phyloP scores from a whole-genome alignment of 257 asterid genomes.

The Jasminum sambac region DNA sequence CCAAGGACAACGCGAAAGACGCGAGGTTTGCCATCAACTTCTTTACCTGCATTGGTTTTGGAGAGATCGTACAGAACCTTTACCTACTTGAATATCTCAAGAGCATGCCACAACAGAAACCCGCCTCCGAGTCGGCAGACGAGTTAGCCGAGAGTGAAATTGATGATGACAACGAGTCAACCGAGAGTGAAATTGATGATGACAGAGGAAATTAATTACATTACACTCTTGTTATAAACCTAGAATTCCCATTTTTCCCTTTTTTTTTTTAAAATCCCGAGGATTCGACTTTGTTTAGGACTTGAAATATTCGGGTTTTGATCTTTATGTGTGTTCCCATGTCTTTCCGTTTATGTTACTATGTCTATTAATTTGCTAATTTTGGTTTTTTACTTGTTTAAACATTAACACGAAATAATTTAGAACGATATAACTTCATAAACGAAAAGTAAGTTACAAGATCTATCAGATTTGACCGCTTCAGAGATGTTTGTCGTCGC shows the following conservation, averaged over 20 bases:
- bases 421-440: too few relatives aligned
- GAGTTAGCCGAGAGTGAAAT: slow-evolving; percentile 49
- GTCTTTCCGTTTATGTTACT: too few relatives aligned
- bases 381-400: too few relatives aligned
- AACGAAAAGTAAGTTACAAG: too few relatives aligned
- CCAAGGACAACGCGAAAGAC: slow-evolving; percentile 78
- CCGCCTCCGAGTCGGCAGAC: slow-evolving; percentile 48
- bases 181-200: slow-evolving; percentile 50
- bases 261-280: background rate
- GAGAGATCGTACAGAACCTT: slow-evolving; percentile 81
- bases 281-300: too few relatives aligned
- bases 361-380: too few relatives aligned
- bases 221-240: background rate
- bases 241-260: slow-evolving; percentile 3
- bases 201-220: slow-evolving; percentile 24
- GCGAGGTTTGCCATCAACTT: slow-evolving; percentile 81
- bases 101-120: slow-evolving; percentile 84
- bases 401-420: too few relatives aligned
- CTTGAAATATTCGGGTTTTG: too few relatives aligned
- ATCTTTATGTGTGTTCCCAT: too few relatives aligned
- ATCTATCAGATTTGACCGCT: too few relatives aligned
- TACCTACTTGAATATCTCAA: slow-evolving; percentile 80
- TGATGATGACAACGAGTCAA: slow-evolving; percentile 41
- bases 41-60: slow-evolving; percentile 87
- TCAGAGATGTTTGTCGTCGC: too few relatives aligned